Evolutionary conservation across 2,329 filamentous ascomycete species (phyloP), one percentile per base, ranked within the genome.

Genomic region (Fusarium kyushuense): DNA sequence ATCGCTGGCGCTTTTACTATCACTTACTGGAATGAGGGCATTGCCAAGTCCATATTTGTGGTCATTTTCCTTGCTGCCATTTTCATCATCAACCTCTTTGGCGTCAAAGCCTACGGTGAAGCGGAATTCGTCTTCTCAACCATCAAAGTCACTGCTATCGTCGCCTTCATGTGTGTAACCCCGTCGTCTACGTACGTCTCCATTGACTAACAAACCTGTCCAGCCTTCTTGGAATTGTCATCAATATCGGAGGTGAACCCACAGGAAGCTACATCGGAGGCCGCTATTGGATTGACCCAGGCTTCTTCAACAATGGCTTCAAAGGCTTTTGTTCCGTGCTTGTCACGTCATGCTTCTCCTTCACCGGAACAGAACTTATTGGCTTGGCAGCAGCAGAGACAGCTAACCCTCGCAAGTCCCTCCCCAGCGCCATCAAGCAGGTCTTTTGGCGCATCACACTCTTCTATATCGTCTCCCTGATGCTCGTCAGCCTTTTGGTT

Each of bases 391-490:
- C 92, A 2, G 92, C 91, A 23, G 92, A 94, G 76, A 91, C 91
- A 0, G 88, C 86, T n/a, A 92, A 93, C 73, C 92, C 92, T 5
- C 86, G 90, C 53, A 92, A 95, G 75, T 92, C 90, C 2, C 84
- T 97, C 1, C 94, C 94, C 0, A 93, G 89, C 1, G 94, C 94
- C n/a, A 90, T 96, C 75, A 96, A 96, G 81, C 94, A 97, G 77
- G 93, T 97, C 21, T 97, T 97, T 78, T 97, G 94, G 94, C 90
- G 94, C 72, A 96, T 97, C 75, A 88, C 89, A 2, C 84, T 96
- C 57, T 97, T 97, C 82, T 97, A 97, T 80, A 85, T 97, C 49
- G 89, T 96, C 25, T 92, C 92, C 1, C 85, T 97, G 11, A 87
- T 89, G 19, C 82, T 97, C 5, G 89, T 97, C 59, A 93, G 94